Base-by-base conservation (phyloP, 2,329 filamentous ascomycete species). In the Allantophomopsis cytisporea region DNA sequence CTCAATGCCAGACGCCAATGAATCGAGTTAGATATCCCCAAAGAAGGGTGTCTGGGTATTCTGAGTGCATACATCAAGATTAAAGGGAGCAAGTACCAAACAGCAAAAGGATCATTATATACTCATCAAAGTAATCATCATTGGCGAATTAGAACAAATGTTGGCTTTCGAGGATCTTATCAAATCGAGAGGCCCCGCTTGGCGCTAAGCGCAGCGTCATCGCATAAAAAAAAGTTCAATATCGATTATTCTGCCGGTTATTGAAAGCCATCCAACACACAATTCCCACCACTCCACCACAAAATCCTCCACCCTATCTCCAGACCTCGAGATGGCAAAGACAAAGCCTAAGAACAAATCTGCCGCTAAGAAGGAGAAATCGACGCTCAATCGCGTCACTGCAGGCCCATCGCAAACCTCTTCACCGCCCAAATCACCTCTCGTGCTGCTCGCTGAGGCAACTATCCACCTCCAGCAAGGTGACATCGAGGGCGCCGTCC, bases 261-360 rank as follows among this genome's bases (percentile, higher is more conserved):
- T 31, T 17, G 31, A 40, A 40, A 35, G 28, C 30, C 31, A 35
- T 40, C 33, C 15, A 36, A 28, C 32, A 14, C 15, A 40, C 14
- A 18, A 40, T 18, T 31, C 34, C 31, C 35, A 34, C 10, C 31
- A 17, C 31, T 34, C 31, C n/a, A 14, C 6, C 16, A 17, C 16
- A 7, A 15, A 14, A 11, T 6, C 16, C 10, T 7, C 12, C 12
- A 17, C n/a, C 14, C 31, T 8, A 7, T 34, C 13, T 14, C 13
- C 13, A 34, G 6, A 12, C 31, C n/a, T 17, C 16, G 31, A 34
- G 41, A 57, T 57, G 55, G 54, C 54, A 28, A 57, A 57, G 45
- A 54, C 51, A 11, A 56, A 56, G 40, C 54, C 55, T 15, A 49
- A 40, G 10, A 48, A 51, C 14, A 54, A 54, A 42, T 55, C 54